Conservation (phyloP, 345 rosid species). For the Euphorbia peplus region DNA sequence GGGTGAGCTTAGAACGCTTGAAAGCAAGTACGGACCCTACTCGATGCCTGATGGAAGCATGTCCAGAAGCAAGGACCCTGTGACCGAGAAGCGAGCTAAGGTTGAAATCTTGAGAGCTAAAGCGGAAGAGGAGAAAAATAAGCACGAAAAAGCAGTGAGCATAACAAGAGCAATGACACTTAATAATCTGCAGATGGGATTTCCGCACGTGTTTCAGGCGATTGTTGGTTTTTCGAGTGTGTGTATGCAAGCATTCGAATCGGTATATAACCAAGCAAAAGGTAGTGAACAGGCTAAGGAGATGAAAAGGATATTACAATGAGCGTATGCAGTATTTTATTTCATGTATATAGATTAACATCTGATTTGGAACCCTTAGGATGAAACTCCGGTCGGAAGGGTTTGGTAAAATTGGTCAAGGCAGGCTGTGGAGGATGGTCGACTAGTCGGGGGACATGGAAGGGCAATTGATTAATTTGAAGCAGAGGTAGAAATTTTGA, state of each 20-base stretch:
- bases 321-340: slow-evolving; percentile 13
- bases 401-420: slow-evolving; percentile 1
- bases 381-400: slow-evolving; percentile 6
- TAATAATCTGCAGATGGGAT: slow-evolving; percentile 89
- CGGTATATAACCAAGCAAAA: slow-evolving; percentile 73
- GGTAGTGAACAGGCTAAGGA: slow-evolving; percentile 42
- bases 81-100: slow-evolving; percentile 61
- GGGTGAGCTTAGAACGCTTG: slow-evolving; percentile 60
- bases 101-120: slow-evolving; percentile 56
- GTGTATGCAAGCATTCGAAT: slow-evolving; percentile 83
- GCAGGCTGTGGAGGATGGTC: neutral
- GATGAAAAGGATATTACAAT: slow-evolving; percentile 48
- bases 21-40: slow-evolving; percentile 68
- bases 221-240: slow-evolving; percentile 91
- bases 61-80: slow-evolving; percentile 46
- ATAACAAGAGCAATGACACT: slow-evolving; percentile 80
- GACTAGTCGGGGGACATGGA: neutral
- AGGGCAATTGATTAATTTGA: too few species aligned
- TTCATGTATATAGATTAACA: slow-evolving; percentile 22
- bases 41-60: slow-evolving; percentile 41
- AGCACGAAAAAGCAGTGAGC: slow-evolving; percentile 69
- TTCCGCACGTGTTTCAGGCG: slow-evolving; percentile 87
- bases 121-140: slow-evolving; percentile 82
- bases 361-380: neutral
- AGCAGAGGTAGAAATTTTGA: too few species aligned